Evolutionary conservation across 345 rosid species (phyloP), one percentile per base, ranked within the genome.

Genomic region (Pugionium cornutum): DNA sequence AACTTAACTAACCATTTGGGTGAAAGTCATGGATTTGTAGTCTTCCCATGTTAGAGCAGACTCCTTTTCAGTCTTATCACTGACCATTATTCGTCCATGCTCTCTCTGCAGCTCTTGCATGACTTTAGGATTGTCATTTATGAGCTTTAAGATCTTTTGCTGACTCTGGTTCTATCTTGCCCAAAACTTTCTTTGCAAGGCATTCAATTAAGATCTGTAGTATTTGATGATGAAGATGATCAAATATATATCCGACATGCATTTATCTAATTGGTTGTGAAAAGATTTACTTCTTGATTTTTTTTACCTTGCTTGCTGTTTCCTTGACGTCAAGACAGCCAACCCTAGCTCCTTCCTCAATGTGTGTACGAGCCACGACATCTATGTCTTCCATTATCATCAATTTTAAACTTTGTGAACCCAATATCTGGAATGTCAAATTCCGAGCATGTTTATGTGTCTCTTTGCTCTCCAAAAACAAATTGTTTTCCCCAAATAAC

Each of bases 11-110:
- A 69, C 74, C 74, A 69, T 69, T 1, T 62, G 54, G 29, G 74
- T 69, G 62, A 61, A 69, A n/a, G 62, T 61, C 74, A 69, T 69
- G 33, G 74, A 60, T 43, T 61, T 53, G 53, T 69, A 61, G 1
- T 69, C 62, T 61, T 69, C 62, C 74, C 74, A 61, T 58, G 68
- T 51, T 32, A 69, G 27, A 8, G 30, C 26, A 0, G 28, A 29
- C 9, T 60, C 45, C 37, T 69, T 41, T 0, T 28, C 56, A 45
- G 4, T 29, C 46, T 1, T 40, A 5, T 8, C 4, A 2, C 3
- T 1, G 4, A 10, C 2, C 28, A 61, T 43, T 51, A 4, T 3
- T n/a, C n/a, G n/a, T 4, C 18, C 74, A 69, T 61, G 74, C 46
- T 69, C 67, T 60, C 46, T 69, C 0, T 52, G 34, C 2, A 69